phyloP scores from a whole-genome alignment of 2,329 filamentous ascomycete species.

The Claviceps arundinis region DNA sequence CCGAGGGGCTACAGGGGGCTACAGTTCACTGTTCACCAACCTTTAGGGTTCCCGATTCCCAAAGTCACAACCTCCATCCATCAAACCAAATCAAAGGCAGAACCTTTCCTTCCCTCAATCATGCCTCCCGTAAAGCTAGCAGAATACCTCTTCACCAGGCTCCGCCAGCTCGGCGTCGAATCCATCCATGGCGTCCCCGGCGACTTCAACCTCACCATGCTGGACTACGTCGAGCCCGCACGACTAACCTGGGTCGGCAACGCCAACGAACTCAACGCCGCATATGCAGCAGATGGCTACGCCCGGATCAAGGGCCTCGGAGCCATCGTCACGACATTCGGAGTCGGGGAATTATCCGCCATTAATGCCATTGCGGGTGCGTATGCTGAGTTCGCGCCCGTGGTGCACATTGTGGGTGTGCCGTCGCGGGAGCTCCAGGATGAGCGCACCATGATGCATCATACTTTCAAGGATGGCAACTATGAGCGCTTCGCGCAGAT shows the following conservation, averaged over 20 bases:
- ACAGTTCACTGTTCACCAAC: no score
- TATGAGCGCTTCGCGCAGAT: conserved; percentile 37
- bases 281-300: conserved; percentile 45
- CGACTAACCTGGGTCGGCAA: conserved; percentile 35
- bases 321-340: conserved; percentile 44
- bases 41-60: no score
- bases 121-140: conserved; percentile 7
- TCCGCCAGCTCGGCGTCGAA: conserved; percentile 44
- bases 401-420: conserved; percentile 45
- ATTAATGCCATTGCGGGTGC: conserved; percentile 46
- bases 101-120: background rate
- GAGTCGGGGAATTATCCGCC: conserved; percentile 43
- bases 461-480: conserved; percentile 42
- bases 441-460: conserved; percentile 31
- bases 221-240: conserved; percentile 23
- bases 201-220: conserved; percentile 24
- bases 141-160: conserved; percentile 43
- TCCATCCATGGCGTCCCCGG: conserved; percentile 40
- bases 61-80: no score
- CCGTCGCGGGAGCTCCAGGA: conserved; percentile 31
- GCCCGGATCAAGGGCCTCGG: conserved; percentile 37
- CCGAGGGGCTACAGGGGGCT: no score
- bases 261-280: conserved; percentile 44
- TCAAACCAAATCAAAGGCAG: no score
- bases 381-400: conserved; percentile 40